Base-by-base conservation (phyloP, 225 moss, liverwort and hornwort genomes). In the Antitrichia curtipendula region DNA sequence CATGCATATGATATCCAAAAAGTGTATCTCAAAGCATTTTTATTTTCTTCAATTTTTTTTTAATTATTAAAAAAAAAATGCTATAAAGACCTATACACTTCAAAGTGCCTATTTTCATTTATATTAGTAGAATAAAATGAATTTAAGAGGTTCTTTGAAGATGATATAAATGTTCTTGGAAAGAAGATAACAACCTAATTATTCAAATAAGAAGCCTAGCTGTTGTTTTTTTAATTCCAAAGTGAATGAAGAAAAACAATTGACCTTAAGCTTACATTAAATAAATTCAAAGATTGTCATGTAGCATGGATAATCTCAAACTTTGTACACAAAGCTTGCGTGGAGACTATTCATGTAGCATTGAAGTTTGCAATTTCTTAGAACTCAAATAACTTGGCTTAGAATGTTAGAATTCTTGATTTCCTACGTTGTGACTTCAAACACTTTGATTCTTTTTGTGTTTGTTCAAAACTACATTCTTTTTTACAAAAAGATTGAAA, bases 1-100 rank as follows among this genome's bases (percentile, higher is more conserved):
- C 25, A 16, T 17, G 0, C 10, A 16, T 27, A 78, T 10, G 1
- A 54, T 56, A 56, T 25, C 7, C 1, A 17, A 25, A 77, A 14
- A 54, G 2, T 25, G 16, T 38, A 38, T 23, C 4, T 25, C 7
- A 25, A 27, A n/a, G 76, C 9, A 1, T 76, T 53, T 56, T 27
- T 78, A 57, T 16, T 24, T 1, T 25, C n/a, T n/a, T n/a, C n/a
- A n/a, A n/a, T n/a, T n/a, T 6, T 5, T 23, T 41, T 18, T 34
- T 18, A 4, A 49, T 31, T 7, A 49, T 50, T 3, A 50, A 34
- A 15, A 0, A 75, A 52, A 52, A 22, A 14, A 50, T 5, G 13
- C 5, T 1, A 2, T 53, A 2, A 76, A 53, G 13, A 6, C 5
- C 3, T 11, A 8, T 3, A 32, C 0, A 3, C 36, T 36, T 23